Evolutionary conservation across 2,329 filamentous ascomycete species (phyloP).

Genomic region (Didymella sp.): DNA sequence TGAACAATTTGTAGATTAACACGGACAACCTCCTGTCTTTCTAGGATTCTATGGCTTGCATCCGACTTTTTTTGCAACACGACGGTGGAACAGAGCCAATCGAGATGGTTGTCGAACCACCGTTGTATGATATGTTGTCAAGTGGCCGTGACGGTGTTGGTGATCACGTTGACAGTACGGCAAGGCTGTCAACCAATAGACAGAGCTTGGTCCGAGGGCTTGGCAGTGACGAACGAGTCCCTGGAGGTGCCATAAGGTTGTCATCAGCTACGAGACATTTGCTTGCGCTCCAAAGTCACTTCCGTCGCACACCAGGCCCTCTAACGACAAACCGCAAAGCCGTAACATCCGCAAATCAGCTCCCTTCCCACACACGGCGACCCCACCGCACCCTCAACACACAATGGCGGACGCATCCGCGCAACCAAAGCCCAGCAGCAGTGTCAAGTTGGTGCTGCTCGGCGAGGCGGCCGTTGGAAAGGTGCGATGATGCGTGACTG

Average conservation of each 20-base stretch:
- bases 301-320: background rate
- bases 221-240: slow-evolving; percentile 15
- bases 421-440: slow-evolving; percentile 94
- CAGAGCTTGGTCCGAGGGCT: background rate
- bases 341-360: background rate
- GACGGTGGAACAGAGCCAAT: too few species aligned
- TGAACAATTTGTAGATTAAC: too few species aligned
- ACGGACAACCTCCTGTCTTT: too few species aligned
- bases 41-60: too few species aligned
- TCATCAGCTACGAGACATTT: slow-evolving; percentile 15
- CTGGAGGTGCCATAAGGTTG: slow-evolving; percentile 2
- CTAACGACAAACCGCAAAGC: background rate
- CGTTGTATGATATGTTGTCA: too few species aligned
- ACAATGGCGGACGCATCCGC: slow-evolving; percentile 73
- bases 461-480: slow-evolving; percentile 98
- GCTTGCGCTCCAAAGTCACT: background rate
- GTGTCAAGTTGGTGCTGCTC: slow-evolving; percentile 97
- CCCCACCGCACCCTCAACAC: slow-evolving; percentile 14
- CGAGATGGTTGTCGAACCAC: too few species aligned
- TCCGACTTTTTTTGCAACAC: too few species aligned
- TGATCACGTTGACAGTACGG: background rate
- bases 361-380: background rate
- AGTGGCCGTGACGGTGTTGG: background rate
- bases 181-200: background rate
- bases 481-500: slow-evolving; percentile 60